Evolutionary conservation across 352 stramenopile species (phyloP), one percentile per base, ranked within the genome.

Genomic region (Globisporangium polare): DNA sequence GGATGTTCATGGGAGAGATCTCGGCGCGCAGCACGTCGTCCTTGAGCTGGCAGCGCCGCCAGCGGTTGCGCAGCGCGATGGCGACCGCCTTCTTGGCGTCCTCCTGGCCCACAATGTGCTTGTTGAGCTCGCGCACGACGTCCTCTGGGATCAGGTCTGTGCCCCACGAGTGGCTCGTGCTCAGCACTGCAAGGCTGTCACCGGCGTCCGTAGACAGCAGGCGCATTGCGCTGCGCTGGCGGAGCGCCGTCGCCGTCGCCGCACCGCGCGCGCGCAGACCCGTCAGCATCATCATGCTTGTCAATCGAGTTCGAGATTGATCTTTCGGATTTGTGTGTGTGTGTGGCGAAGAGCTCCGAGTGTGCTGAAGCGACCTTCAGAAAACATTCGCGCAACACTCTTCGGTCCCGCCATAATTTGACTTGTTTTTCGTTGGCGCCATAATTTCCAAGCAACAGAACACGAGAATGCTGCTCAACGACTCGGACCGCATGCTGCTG

Each of bases 1-100:
- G 83, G 53, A 99, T 99, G 77, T 99, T 99, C 77, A 99, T 98
- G 46, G 97, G 97, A 26, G 96, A 98, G 45, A 98, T 91, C 67
- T 97, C 89, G n/a, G 75, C 71, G 13, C 75, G 74, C 56, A 97
- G 66, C 35, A 68, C 66, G 47, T 97, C 89, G 54, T 94, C 90
- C 27, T 83, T 71, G 15, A 99, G 80, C 70, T 99, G 97, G 24
- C 93, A 86, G 13, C 97, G 90, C 46, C 97, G 90, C 97, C 97
- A 99, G 60, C 97, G 88, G 75, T 99, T 99, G 69, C 97, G 88
- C 74, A 99, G 81, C 47, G 97, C 97, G 66, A 99, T 99, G 12
- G 97, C 97, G 3, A 99, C 96, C 15, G 97, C 97, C 60, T 95
- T 88, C 78, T 99, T 99, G 46, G 97, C 97, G 53, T 98, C 95